Base-by-base conservation (phyloP, 2,329 filamentous ascomycete species). In the Microdochium paspali region DNA sequence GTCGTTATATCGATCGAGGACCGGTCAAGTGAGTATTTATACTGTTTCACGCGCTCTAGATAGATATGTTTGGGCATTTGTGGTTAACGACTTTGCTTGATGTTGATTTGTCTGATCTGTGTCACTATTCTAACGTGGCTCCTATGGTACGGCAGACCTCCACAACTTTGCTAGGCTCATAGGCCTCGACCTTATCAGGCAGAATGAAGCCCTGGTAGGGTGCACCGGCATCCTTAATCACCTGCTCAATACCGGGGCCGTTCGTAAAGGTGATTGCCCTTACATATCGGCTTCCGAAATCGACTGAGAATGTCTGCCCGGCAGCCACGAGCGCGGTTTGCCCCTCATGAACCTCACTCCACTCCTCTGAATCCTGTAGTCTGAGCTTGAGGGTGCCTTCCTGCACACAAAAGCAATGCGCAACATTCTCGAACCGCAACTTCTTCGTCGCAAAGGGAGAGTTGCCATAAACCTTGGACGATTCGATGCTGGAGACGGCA, bases 401-500 rank as follows among this genome's bases (percentile, higher is more conserved):
- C 39, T 66, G 59, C 0, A 77, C 65, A 47, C 64, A 68, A 44
- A 80, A 64, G 46, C 73, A 76, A 56, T 80, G 77, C 51, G 79
- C 75, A 1, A 73, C 72, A 0, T 57, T 58, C 0, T 58, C 46
- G 51, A 79, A 80, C 0, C 61, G 65, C 25, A 77, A 48, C 48
- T 58, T 66, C 23, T 58, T 56, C 0, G 54, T 55, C n/a, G 45
- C 43, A 3, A 73, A 63, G 1, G 67, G 49, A 4, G 65, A 63
- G 10, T 53, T 49, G 1, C 55, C 54, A 48, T 73, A 71, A 0
- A 61, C 50, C 46, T 58, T 61, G 1, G 64, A 71, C 0, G 62
- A 64, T 53, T 79, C 74, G 26, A 80, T 69, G 46, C 70, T 73
- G 1, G 70, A 73, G 48, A 80, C 77, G 10, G 72, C 66, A 47